phyloP scores from a whole-genome alignment of 768 basidiomycete species.

The Hydnomerulius pinastri region DNA sequence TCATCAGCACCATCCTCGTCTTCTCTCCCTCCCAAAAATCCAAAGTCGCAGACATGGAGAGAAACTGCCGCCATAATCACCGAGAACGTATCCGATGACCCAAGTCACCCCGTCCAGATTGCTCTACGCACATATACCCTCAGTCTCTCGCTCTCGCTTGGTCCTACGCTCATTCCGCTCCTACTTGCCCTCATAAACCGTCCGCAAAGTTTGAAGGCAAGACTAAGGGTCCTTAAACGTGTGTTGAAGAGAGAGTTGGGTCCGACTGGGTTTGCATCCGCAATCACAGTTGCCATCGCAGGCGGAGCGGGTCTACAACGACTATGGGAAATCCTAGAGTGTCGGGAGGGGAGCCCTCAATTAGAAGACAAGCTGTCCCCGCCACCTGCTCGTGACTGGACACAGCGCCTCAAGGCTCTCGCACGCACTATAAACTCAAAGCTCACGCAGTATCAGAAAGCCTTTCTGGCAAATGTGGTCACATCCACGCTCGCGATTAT shows the following conservation, averaged over 20 bases:
- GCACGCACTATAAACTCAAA: constrained; percentile 16
- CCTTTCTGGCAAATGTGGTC: constrained; percentile 58
- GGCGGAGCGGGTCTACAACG: constrained; percentile 60
- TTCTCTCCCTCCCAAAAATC: background rate
- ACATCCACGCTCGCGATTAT: constrained; percentile 58
- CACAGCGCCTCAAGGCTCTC: background rate
- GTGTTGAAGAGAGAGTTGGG: constrained; percentile 59
- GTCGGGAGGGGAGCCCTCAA: background rate
- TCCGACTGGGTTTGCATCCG: constrained; percentile 66
- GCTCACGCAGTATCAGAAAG: constrained; percentile 45
- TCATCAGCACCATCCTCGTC: background rate
- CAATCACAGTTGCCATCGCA: constrained; percentile 61
- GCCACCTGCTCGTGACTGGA: background rate
- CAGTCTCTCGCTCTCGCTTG: constrained; percentile 64
- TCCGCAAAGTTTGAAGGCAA: constrained; percentile 24
- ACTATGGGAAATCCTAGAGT: constrained; percentile 39
- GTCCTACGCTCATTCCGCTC: constrained; percentile 62
- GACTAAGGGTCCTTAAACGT: constrained; percentile 18
- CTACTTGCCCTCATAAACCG: constrained; percentile 36
- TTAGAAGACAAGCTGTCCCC: background rate
- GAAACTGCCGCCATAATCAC: background rate
- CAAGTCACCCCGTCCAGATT: constrained; percentile 55
- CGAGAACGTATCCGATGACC: constrained; percentile 30
- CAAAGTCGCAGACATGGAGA: constrained; percentile 1
- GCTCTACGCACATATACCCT: constrained; percentile 70